Conservation (phyloP, 805 yeast species). For the Saccharomycopsis fodiens region DNA sequence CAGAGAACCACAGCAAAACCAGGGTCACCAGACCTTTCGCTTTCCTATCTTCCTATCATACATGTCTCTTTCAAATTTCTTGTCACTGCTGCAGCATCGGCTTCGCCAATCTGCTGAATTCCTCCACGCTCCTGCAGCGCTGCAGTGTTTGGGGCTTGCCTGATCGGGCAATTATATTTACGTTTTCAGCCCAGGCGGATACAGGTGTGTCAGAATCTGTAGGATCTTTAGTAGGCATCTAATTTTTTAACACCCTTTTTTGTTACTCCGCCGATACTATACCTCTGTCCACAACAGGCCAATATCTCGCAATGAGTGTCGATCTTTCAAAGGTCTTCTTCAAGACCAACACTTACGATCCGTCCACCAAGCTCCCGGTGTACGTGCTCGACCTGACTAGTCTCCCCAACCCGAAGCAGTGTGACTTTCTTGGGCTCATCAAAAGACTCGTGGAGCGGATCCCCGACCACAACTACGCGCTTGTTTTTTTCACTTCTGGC, state of each 20-base stretch:
- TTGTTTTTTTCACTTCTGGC: slow-evolving; percentile 80
- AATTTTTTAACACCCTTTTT: too few relatives aligned
- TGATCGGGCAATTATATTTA: not conserved
- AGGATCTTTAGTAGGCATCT: not conserved
- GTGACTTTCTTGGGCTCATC: slow-evolving; percentile 42
- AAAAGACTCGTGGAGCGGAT: slow-evolving; percentile 46
- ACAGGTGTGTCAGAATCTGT: not conserved
- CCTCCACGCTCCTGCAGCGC: too few relatives aligned
- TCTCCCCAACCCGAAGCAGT: slow-evolving; percentile 52
- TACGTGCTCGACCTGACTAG: slow-evolving; percentile 80
- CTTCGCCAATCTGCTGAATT: too few relatives aligned
- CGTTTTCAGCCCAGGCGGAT: not conserved
- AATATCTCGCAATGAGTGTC: too few relatives aligned
- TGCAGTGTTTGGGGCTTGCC: not conserved
- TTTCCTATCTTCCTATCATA: too few relatives aligned
- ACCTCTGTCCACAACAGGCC: too few relatives aligned
- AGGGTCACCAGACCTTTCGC: too few relatives aligned
- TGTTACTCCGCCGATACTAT: too few relatives aligned
- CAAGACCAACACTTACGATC: slow-evolving; percentile 56
- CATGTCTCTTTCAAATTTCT: too few relatives aligned
- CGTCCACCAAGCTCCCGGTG: slow-evolving; percentile 59
- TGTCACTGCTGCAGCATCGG: too few relatives aligned
- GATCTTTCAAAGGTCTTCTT: slow-evolving; percentile 41
- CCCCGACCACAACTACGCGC: slow-evolving; percentile 56
- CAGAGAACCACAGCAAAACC: too few relatives aligned